Evolutionary conservation across 2,329 filamentous ascomycete species (phyloP), one percentile per base, ranked within the genome.

Genomic region (Hymenoscyphus albidus): DNA sequence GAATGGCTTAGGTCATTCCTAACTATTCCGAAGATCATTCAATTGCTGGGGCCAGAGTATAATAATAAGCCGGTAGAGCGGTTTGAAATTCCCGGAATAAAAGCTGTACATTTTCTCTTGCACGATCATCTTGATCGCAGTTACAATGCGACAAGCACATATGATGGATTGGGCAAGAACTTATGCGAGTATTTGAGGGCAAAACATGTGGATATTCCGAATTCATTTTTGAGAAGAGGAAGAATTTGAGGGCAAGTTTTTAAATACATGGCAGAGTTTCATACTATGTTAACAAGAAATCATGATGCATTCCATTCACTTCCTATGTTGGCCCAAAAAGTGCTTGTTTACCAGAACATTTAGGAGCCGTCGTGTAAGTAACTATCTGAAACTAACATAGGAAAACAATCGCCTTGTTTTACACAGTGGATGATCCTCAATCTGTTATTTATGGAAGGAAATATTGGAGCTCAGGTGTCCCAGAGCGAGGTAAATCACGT

Each of bases 1-100:
- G 72, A 77, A 12, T 78, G 77, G 77, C 64, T 79, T 16, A 70
- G 77, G 12, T 68, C 63, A 14, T 62, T 73, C 22, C 61, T 74
- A 32, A 70, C 67, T 4, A 61, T 70, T 6, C 64, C 71, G 51
- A 71, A 74, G 63, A 65, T 72, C 56, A 68, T 67, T 14, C 62
- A 72, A 63, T 61, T 75, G 51, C 67, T 74, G 18, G 71, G 65
- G 14, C 62, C 64, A 6, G 68, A 71, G 54, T 70, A 72, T 51
- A 70, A 71, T 42, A 64, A 74, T 18, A 72, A 75, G 60, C 68
- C 73, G 68, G 65, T 75, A 66, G 71, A 68, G 14, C 58, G 69
- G 32, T 70, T 71, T 57, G 69, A 71, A 65, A 69, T 71, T 35
- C 67, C 67, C 4, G 63, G 64, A 18, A 63, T 71, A 18, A 66